These are phyloP conservation scores for Debaryomyces sp. DNA, from an alignment of 1,139 yeast genomes.

Conservation along the genomic window DNA sequence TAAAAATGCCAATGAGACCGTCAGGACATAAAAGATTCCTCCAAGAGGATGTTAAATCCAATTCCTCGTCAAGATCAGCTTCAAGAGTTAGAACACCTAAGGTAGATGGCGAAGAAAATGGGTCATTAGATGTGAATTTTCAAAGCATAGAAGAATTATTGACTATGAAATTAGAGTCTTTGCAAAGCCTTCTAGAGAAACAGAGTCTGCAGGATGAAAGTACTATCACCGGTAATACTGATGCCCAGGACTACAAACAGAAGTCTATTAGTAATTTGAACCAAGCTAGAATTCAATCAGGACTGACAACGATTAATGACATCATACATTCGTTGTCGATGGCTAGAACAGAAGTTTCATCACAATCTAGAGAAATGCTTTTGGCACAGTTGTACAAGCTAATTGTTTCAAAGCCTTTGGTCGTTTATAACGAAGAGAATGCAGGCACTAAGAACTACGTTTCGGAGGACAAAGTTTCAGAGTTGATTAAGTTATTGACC, in stretches of 20 bases:
- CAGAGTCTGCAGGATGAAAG: constrained; percentile 11
- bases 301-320: constrained; percentile 43
- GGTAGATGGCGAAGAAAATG: constrained; percentile 48
- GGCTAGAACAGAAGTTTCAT: constrained; percentile 49
- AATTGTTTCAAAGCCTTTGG: constrained; percentile 46
- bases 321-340: constrained; percentile 41
- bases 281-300: constrained; percentile 38
- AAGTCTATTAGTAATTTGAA: constrained; percentile 35
- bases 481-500: constrained; percentile 35
- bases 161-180: constrained; percentile 36
- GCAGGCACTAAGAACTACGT: constrained; percentile 35
- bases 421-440: constrained; percentile 41
- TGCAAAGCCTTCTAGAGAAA: constrained; percentile 24
- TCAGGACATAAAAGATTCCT: constrained; percentile 10
- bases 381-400: constrained; percentile 54
- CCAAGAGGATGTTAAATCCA: constrained; percentile 22
- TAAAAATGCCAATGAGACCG: constrained; percentile 12
- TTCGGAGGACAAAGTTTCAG: constrained; percentile 39
- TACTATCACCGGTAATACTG: constrained; percentile 9
- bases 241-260: constrained; percentile 31
- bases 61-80: constrained; percentile 37
- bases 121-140: constrained; percentile 42
- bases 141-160: constrained; percentile 45
- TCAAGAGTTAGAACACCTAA: constrained; percentile 48
- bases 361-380: constrained; percentile 52